A percentile compares a stretch with the other conserved stretches of the same genome.
These are phyloP conservation scores for Pythium sp. DNA, from an alignment of 352 stramenopile species.

Conservation along the genomic window DNA sequence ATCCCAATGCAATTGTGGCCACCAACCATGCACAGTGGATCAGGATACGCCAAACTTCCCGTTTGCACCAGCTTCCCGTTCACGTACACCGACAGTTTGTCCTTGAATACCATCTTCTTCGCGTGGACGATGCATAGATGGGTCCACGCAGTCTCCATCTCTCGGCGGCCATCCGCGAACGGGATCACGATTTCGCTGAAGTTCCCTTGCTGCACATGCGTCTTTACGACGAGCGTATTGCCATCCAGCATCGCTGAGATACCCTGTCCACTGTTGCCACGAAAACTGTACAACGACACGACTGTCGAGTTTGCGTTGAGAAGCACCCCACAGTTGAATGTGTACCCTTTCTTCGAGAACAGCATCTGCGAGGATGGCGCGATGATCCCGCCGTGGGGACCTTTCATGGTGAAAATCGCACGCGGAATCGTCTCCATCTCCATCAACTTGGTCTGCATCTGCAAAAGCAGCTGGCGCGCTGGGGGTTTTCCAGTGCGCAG, in stretches of 20 bases:
- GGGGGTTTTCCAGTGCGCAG: slow-evolving; percentile 48
- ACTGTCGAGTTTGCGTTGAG: slow-evolving; percentile 30
- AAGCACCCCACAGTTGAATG: slow-evolving; percentile 61
- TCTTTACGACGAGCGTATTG: slow-evolving; percentile 53
- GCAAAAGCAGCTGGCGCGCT: slow-evolving; percentile 42
- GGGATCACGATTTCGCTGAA: slow-evolving; percentile 56
- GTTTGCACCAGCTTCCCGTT: slow-evolving; percentile 57
- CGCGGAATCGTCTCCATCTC: slow-evolving; percentile 51
- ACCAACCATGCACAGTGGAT: slow-evolving; percentile 61
- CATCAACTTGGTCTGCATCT: slow-evolving; percentile 57
- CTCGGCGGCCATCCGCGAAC: slow-evolving; percentile 40
- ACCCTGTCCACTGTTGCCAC: slow-evolving; percentile 70
- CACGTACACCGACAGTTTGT: slow-evolving; percentile 76
- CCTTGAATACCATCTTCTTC: slow-evolving; percentile 90
- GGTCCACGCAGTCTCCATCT: slow-evolving; percentile 61
- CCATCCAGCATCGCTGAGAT: slow-evolving; percentile 58
- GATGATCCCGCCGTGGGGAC: slow-evolving; percentile 58
- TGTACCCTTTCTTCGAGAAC: slow-evolving; percentile 78
- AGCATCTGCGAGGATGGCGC: slow-evolving; percentile 52
- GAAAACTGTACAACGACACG: slow-evolving; percentile 72
- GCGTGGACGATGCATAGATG: slow-evolving; percentile 79
- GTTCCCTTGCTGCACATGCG: slow-evolving; percentile 36
- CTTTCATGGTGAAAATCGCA: slow-evolving; percentile 72
- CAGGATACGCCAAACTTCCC: slow-evolving; percentile 70
- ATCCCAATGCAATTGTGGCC: slow-evolving; percentile 74